Base-by-base conservation (phyloP, 192 early-diverging fungal species). In the Coemansia sp. region DNA sequence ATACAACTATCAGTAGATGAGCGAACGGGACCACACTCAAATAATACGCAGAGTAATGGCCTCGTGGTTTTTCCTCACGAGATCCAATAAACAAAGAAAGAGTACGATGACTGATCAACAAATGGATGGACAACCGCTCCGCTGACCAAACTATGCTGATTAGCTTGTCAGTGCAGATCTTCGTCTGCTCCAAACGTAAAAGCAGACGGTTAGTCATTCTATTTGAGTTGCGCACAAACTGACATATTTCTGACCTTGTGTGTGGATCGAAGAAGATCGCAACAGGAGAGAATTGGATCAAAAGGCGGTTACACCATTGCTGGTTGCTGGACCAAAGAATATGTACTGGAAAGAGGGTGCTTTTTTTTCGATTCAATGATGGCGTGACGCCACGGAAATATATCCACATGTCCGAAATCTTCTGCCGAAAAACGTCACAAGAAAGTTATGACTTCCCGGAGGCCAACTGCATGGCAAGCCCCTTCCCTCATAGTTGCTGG, bases 351-450 rank as follows among this genome's bases (percentile, higher is more conserved):
- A 60, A 19, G 30, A 16, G 30, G 27, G 19, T 8, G 18, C 28
- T n/a, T 51, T 21, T 38, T 50, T 19, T 19, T 27, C 61, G 27
- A 41, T 27, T n/a, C 7, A 26, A 41, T 28, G 34, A 56, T 64
- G 62, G 62, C 62, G 62, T 56, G 54, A 64, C 62, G 62, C 62
- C 62, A 64, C 62, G 16, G 38, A 56, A 64, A 56, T 64, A 64
- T 48, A 50, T 16, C n/a, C 23, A 28, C 23, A 16, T 22, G 54
- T 23, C 31, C 34, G 21, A 41, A 9, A 16, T 44, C 38, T 16
- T 44, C 38, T 44, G 38, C 38, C 38, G 38, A 44, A 44, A 44
- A 44, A 9, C 12, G 38, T 16, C 10, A 4, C 10, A 44, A 16
- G 3, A 9, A 9, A 3, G 1, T 14, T 44, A 14, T 44, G 38